phyloP scores from a whole-genome alignment of 495 filamentous ascomycete genomes.

The Neurospora sp. region DNA sequence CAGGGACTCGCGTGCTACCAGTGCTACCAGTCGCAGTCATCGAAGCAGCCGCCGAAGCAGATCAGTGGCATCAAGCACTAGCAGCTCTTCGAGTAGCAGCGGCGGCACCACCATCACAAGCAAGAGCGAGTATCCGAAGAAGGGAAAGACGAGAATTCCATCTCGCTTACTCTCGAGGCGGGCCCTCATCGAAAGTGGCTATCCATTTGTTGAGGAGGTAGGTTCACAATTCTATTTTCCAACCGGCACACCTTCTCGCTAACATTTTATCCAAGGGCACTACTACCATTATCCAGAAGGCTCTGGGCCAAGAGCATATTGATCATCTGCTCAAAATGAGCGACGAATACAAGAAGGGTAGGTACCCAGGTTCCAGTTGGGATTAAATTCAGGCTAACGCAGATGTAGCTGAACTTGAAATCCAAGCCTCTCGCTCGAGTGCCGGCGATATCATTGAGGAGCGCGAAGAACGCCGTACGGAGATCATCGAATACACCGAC shows the following conservation, averaged over 20 bases:
- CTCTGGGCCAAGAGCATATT: slow-evolving; percentile 79
- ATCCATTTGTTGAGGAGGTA: slow-evolving; percentile 82
- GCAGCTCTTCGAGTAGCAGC: slow-evolving; percentile 31
- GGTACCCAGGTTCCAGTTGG: neutral
- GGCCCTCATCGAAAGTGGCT: slow-evolving; percentile 73
- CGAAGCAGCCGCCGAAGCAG: slow-evolving; percentile 24
- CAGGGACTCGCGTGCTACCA: slow-evolving; percentile 19
- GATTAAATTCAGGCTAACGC: slow-evolving; percentile 6
- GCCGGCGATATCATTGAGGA: slow-evolving; percentile 29
- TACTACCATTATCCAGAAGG: slow-evolving; percentile 65
- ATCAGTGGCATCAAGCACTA: slow-evolving; percentile 32
- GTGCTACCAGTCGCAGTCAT: slow-evolving; percentile 17
- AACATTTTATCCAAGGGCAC: slow-evolving; percentile 47
- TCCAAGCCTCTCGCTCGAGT: slow-evolving; percentile 25
- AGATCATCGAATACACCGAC: slow-evolving; percentile 17
- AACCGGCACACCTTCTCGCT: slow-evolving; percentile 8
- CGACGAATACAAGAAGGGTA: slow-evolving; percentile 54
- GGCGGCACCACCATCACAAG: slow-evolving; percentile 32
- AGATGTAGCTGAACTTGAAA: slow-evolving; percentile 26
- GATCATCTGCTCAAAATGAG: slow-evolving; percentile 77
- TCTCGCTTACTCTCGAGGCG: slow-evolving; percentile 60
- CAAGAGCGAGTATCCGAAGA: slow-evolving; percentile 60
- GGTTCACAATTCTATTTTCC: slow-evolving; percentile 1
- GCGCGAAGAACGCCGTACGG: slow-evolving; percentile 12
- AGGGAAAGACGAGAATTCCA: slow-evolving; percentile 81